Percentiles rank a stretch among this genome's conserved stretches.
These are phyloP conservation scores for Aspergillus kassunensis DNA, from an alignment of 495 filamentous ascomycete genomes.

Conservation along the genomic window DNA sequence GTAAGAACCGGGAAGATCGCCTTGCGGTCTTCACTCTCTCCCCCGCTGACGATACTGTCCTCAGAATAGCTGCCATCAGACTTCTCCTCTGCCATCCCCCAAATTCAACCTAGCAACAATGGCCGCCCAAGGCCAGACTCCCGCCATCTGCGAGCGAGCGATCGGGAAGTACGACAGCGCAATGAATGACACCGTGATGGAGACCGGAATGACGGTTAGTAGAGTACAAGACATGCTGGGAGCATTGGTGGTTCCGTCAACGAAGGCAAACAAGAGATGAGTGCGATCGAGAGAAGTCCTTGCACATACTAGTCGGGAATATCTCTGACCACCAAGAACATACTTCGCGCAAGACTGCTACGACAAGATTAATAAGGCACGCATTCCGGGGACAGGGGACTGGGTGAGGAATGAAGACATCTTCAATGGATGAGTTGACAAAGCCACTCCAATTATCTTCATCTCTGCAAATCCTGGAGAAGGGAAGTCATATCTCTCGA, in stretches of 20 bases:
- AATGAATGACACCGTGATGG: too few relatives aligned
- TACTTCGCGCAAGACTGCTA: conserved; percentile 21
- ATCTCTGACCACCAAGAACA: conserved; percentile 11
- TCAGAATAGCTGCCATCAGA: too few relatives aligned
- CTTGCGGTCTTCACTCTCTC: too few relatives aligned
- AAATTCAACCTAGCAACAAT: not conserved
- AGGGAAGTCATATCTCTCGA: conserved; percentile 31
- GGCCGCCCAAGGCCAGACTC: conserved; percentile 1
- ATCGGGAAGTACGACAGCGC: conserved; percentile 11
- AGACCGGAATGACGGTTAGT: conserved; percentile 13
- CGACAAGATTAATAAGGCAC: conserved; percentile 22
- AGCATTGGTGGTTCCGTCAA: not conserved
- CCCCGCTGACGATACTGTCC: too few relatives aligned
- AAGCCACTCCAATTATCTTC: conserved; percentile 25
- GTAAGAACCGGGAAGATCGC: too few relatives aligned
- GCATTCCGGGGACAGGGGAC: conserved; percentile 29
- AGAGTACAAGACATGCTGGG: conserved; percentile 15
- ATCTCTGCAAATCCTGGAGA: conserved; percentile 30
- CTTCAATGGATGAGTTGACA: conserved; percentile 24
- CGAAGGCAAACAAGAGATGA: not conserved
- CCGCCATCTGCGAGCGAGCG: conserved; percentile 9
- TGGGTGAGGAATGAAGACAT: conserved; percentile 28
- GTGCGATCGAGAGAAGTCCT: not conserved
- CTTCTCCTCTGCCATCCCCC: too few relatives aligned
- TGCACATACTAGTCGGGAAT: conserved; percentile 5